Percentiles rank a stretch among this genome's conserved stretches.
These are phyloP conservation scores for Phytophthora hibernalis DNA, from an alignment of 352 stramenopile genomes.

Conservation along the genomic window DNA sequence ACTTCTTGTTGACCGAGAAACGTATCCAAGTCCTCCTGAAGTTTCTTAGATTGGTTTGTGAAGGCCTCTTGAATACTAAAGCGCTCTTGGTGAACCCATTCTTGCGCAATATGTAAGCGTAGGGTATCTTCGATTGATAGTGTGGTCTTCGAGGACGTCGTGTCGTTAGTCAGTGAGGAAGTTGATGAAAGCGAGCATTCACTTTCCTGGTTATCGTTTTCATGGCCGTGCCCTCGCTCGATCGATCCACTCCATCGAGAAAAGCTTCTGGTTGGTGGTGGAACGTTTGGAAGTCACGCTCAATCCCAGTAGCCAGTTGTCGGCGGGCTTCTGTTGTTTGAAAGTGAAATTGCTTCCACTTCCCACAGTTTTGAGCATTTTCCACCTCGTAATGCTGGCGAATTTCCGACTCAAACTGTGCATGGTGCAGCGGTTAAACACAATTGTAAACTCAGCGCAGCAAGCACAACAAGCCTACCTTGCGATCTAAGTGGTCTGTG, in stretches of 20 bases:
- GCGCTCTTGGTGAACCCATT: constrained; percentile 69
- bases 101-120: constrained; percentile 36
- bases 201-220: constrained; percentile 18
- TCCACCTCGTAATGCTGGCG: constrained; percentile 65
- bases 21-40: constrained; percentile 53
- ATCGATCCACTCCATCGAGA: background rate
- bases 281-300: constrained; percentile 42
- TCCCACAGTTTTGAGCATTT: constrained; percentile 52
- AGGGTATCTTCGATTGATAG: constrained; percentile 30
- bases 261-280: constrained; percentile 20
- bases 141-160: background rate
- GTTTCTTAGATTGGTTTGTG: constrained; percentile 63
- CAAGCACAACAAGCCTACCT: constrained; percentile 34
- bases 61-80: constrained; percentile 80
- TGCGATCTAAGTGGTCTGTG: constrained; percentile 59
- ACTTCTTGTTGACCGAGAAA: constrained; percentile 56
- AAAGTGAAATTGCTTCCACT: constrained; percentile 62
- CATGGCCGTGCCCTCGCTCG: background rate
- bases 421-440: background rate
- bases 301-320: constrained; percentile 35
- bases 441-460: background rate
- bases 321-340: constrained; percentile 30
- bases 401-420: constrained; percentile 65
- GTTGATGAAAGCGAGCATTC: background rate
- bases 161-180: background rate